These are phyloP conservation scores for Backusella parvicylindrica DNA, from an alignment of 192 early-diverging fungal genomes.

Conservation along the genomic window DNA sequence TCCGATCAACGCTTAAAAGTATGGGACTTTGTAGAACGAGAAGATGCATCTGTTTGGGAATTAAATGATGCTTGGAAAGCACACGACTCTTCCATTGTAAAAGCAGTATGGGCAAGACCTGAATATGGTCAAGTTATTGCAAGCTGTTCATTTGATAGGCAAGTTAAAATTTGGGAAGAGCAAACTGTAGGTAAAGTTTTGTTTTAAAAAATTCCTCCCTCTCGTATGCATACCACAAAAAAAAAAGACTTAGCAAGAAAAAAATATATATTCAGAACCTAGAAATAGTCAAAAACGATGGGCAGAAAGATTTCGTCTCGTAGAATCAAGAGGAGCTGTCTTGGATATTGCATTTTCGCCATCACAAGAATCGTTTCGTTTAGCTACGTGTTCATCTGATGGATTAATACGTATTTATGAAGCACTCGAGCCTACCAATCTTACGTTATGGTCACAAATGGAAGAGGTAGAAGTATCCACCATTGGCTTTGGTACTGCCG, in stretches of 20 bases:
- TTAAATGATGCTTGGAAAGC: constrained; percentile 80
- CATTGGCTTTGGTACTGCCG: background rate
- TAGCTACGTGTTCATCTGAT: constrained; percentile 80
- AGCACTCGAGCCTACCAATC: constrained; percentile 72
- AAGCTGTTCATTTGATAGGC: constrained; percentile 89
- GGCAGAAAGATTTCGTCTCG: constrained; percentile 55
- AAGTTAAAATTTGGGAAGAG: constrained; percentile 92
- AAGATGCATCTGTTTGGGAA: constrained; percentile 68
- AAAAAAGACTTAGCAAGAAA: background rate
- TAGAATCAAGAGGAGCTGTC: constrained; percentile 69
- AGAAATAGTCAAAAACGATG: constrained; percentile 68
- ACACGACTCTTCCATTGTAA: constrained; percentile 84
- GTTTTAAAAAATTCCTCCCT: background rate
- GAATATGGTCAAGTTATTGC: constrained; percentile 93
- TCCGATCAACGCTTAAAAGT: constrained; percentile 95
- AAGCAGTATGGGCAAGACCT: constrained; percentile 94
- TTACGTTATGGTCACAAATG: constrained; percentile 76
- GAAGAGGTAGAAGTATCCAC: constrained; percentile 48
- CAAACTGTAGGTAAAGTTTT: constrained; percentile 35
- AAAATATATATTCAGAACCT: constrained; percentile 21
- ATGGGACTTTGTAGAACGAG: constrained; percentile 70
- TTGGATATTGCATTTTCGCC: constrained; percentile 92
- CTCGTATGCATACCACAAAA: background rate
- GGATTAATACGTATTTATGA: constrained; percentile 87
- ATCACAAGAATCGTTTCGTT: constrained; percentile 70